Evolutionary conservation across 495 filamentous ascomycete species (phyloP).

Genomic region (Neurospora hispaniola): DNA sequence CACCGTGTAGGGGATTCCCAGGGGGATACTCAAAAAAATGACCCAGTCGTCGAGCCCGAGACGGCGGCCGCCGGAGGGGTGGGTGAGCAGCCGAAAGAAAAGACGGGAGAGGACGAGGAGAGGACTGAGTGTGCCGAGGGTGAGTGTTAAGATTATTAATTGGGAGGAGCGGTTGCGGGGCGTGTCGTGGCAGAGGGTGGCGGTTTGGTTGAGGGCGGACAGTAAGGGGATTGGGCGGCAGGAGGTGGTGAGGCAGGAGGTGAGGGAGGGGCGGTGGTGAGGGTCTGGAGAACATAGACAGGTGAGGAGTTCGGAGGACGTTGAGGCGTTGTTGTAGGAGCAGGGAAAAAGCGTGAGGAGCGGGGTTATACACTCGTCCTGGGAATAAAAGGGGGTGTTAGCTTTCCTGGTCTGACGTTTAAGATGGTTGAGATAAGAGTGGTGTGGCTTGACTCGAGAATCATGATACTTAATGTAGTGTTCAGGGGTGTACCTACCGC

Average conservation of each 20-base stretch:
- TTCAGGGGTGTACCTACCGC: background rate
- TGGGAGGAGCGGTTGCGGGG: background rate
- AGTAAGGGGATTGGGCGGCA: background rate
- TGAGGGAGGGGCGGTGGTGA: background rate
- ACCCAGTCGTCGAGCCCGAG: background rate
- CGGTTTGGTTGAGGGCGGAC: background rate
- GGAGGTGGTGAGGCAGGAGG: background rate
- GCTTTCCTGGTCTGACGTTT: background rate
- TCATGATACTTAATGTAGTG: no score
- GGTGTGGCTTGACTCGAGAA: no score
- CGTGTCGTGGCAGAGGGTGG: background rate
- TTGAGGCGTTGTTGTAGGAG: background rate
- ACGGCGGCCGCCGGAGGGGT: background rate
- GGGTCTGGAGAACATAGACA: background rate
- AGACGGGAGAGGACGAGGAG: background rate
- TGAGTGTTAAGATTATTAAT: background rate
- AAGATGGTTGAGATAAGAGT: background rate
- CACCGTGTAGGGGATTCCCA: background rate
- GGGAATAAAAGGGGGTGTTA: background rate
- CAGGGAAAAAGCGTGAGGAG: background rate
- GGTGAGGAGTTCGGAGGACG: background rate
- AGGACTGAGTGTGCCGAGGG: background rate
- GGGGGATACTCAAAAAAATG: background rate
- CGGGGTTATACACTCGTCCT: background rate
- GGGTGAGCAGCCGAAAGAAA: background rate